Evolutionary conservation across 225 moss, liverwort and hornwort species (phyloP).

Genomic region (Lunularia cruciata): DNA sequence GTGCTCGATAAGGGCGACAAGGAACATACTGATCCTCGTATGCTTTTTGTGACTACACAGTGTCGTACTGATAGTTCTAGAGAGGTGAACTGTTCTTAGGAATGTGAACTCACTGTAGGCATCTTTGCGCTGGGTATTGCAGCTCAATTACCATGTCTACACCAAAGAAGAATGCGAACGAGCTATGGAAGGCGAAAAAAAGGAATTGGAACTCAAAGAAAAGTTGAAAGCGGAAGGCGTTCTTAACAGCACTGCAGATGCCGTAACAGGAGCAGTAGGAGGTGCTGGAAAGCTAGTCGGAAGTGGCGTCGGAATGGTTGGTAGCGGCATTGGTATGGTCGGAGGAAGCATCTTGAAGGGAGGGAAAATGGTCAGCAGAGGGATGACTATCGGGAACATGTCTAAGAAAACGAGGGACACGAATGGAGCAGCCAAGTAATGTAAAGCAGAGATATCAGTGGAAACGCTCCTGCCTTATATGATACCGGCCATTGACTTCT

Average conservation of each 20-base stretch:
- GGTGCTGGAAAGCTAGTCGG: conserved; percentile 62
- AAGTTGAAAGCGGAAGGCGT: conserved; percentile 56
- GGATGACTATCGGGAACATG: conserved; percentile 46
- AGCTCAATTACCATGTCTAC: conserved; percentile 76
- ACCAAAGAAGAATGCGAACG: conserved; percentile 60
- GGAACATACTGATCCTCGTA: too few species aligned
- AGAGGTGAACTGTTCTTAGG: background rate
- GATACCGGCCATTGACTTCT: conserved; percentile 13
- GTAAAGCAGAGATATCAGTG: conserved; percentile 1
- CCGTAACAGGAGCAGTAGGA: conserved; percentile 63
- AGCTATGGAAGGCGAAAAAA: conserved; percentile 67
- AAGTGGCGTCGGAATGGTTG: conserved; percentile 48
- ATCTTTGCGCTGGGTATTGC: conserved; percentile 16
- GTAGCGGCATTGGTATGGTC: conserved; percentile 66
- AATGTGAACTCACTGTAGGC: background rate
- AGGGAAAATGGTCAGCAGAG: conserved; percentile 54
- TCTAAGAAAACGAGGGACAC: conserved; percentile 40
- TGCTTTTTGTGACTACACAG: too few species aligned
- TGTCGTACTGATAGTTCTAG: background rate
- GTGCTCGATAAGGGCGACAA: too few species aligned
- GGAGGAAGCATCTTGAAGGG: conserved; percentile 67
- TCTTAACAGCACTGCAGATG: conserved; percentile 68
- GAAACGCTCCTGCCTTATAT: background rate
- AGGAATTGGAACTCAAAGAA: conserved; percentile 43
- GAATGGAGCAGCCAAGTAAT: conserved; percentile 19